These are phyloP conservation scores for Pichia occidentalis DNA, from an alignment of 805 yeast species.

Conservation along the genomic window DNA sequence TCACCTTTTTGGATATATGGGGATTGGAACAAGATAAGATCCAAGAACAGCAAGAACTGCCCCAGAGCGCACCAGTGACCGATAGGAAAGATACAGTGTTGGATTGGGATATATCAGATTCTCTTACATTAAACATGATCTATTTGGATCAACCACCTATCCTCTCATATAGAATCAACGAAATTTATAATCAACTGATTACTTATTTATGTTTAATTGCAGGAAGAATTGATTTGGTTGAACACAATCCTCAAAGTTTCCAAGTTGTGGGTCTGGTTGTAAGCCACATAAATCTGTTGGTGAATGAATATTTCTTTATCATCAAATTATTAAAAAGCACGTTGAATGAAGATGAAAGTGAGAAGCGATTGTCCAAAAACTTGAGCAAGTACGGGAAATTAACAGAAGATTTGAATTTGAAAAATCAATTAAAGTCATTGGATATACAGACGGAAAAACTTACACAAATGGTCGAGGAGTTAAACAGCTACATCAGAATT, in stretches of 20 bases:
- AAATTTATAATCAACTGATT: constrained; percentile 52
- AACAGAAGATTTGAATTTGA: constrained; percentile 25
- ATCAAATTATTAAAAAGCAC: constrained; percentile 17
- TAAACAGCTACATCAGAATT: constrained; percentile 57
- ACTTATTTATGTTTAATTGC: constrained; percentile 59
- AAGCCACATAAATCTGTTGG: constrained; percentile 59
- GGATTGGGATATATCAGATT: constrained; percentile 3
- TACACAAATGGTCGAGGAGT: constrained; percentile 53
- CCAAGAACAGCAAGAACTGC: constrained; percentile 13
- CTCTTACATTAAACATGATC: constrained; percentile 30
- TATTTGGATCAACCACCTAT: constrained; percentile 49
- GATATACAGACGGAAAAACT: constrained; percentile 38
- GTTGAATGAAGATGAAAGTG: constrained; percentile 8
- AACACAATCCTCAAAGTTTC: constrained; percentile 65
- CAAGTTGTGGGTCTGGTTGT: constrained; percentile 58
- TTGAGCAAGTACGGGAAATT: constrained; percentile 10
- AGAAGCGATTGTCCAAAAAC: neutral
- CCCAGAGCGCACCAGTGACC: constrained; percentile 17
- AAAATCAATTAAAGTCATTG: constrained; percentile 42
- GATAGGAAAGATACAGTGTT: neutral
- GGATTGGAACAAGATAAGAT: constrained; percentile 50
- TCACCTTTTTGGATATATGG: constrained; percentile 66
- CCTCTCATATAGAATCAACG: constrained; percentile 57
- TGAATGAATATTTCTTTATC: constrained; percentile 46
- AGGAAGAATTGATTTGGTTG: constrained; percentile 74